Evolutionary conservation across 257 asterid species (phyloP), one percentile per base, ranked within the genome.

Genomic region (Ligustrum vulgare): DNA sequence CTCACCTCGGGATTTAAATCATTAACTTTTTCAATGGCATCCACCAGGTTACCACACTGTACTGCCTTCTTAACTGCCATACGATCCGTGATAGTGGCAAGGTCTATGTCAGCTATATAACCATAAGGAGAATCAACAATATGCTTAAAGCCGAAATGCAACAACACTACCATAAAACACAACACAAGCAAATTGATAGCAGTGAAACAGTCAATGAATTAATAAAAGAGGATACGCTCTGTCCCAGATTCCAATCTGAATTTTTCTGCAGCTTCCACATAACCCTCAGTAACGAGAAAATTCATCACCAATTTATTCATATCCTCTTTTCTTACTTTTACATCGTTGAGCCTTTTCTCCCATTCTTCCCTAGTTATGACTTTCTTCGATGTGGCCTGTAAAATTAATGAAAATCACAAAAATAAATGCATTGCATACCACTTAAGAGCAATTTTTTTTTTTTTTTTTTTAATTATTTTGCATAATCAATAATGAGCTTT

Each of bases 21-120:
- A 80, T 92, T 90, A 68, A 94, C 95, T 79, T 90, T 92, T 75
- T 94, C 97, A 35, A 94, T 92, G 5, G 98, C 98, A 79, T 90
- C 97, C 86, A 88, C 97, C 78, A 92, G 94, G 63, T 92, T 88
- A 71, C 98, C 98, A 80, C 78, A 77, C 78, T 90, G 97, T 33
- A 92, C 96, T 2, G 97, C 98, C 85, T 90, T 94, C 87, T 90
- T 94, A 54, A 92, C 94, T 2, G 92, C 96, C 98, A 90, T 88
- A 34, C 97, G 94, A 65, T 89, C 97, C 36, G 92, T 84, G 69
- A 89, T 92, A 51, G 97, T 92, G 25, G 89, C 97, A 73, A 89
- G 92, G 84, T 94, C 98, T 58, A 94, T 89, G 75, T 92, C 97
- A 74, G 97, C 98, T 94, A 80, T 79, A 64, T 75, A 64, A 76